Evolutionary conservation across 345 rosid genomes (phyloP), one percentile per base, ranked within the genome.

Genomic region (Citrus maxima): DNA sequence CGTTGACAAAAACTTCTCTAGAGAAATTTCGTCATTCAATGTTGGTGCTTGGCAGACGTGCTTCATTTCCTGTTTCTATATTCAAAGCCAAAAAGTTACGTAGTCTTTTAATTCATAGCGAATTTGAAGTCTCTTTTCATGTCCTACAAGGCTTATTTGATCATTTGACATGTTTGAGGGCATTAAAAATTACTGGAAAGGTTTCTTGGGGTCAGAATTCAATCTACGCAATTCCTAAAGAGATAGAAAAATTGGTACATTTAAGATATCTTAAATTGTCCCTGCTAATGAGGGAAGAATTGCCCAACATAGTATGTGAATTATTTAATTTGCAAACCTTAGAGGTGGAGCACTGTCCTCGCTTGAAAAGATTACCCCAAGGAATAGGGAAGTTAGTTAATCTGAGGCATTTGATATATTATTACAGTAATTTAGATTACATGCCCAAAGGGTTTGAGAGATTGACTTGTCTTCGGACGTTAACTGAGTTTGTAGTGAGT

Each of bases 251-350:
- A 4, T 0, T 60, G 24, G 38, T 59, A 6, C 35, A 73, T 38
- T 25, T 73, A 34, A 35, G 67, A 27, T 60, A 14, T 6, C 66
- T 56, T 35, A 25, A 72, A 4, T 54, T 72, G 27, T 6, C 21
- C 35, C 5, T 34, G 35, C 35, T 12, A 0, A 3, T 4, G 7
- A 0, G 0, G 14, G 3, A 27, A 70, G 42, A 7, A 18, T 55
- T 80, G 55, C 80, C 80, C n/a, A 77, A 80, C 22, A 63, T 35
- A 14, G 18, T 54, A 0, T 24, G 83, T 28, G 37, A 55, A 10
- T 18, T 76, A 10, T 75, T 12, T 24, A 80, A 80, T 71, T 58
- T 80, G 4, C 80, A 71, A 10, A 46, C 30, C 7, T 66, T 81
- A 6, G 22, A 64, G 0, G 7, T 77, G 4, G 1, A 0, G 10